Base-by-base conservation (phyloP, 164 flowering plant genomes). In the Vitis labrusca region DNA sequence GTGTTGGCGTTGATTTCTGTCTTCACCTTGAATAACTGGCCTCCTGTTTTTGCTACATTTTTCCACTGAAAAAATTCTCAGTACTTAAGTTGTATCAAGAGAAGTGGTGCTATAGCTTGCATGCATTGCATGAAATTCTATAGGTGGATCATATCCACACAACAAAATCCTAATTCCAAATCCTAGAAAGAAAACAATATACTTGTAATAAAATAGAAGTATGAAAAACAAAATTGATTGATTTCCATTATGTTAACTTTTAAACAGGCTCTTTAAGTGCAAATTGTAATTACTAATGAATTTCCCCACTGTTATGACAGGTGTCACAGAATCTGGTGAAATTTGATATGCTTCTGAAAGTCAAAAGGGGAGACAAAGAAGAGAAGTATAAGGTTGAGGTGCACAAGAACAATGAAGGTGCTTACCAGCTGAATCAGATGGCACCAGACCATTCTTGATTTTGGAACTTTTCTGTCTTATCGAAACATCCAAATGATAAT, bases 331-430 rank as follows among this genome's bases (percentile, higher is more conserved):
- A 86, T 55, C 59, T 37, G 50, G 85, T 88, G 1, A 93, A 90
- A 74, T 81, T 88, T 65, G 82, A 88, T 63, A 72, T 93, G 84
- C 87, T 87, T 69, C 81, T 91, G 30, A 86, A 87, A 79, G 59
- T 89, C 30, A 91, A 84, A 73, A 83, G 91, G 68, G 93, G 88
- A 63, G 80, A 49, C 52, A 85, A 79, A 65, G 93, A 88, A 64
- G 92, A 87, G 84, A 88, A 87, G 71, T 77, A 77, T 68, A 87
- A 85, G 71, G 93, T 85, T 53, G 83, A 85, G 69, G 93, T 91
- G 52, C 91, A 86, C 64, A 85, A 80, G 86, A 84, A 72, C 73
- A 60, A 59, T 51, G 78, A 79, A 63, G 89, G 88, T 23, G 68
- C 60, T 32, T 76, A 77, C 76, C 81, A 67, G 19, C 70, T 86